phyloP scores from a whole-genome alignment of 2,329 filamentous ascomycete genomes.

The Metarhizium robertsii region DNA sequence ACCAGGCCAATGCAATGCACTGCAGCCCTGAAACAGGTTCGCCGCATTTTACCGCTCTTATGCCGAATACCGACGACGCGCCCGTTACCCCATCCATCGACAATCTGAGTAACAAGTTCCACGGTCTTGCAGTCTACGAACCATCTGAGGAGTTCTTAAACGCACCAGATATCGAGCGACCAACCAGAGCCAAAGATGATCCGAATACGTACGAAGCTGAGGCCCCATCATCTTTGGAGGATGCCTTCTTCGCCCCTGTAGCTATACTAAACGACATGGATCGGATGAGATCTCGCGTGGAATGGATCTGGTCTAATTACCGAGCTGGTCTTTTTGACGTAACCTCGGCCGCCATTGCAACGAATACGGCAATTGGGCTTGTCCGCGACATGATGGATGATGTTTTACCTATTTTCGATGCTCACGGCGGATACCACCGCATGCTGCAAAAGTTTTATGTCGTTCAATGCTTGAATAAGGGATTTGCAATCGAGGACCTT shows the following conservation, averaged over 20 bases:
- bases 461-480: conserved; percentile 4
- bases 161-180: conserved; percentile 13
- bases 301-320: conserved; percentile 22
- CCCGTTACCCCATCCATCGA: neutral
- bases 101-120: conserved; percentile 21
- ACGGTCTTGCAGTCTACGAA: conserved; percentile 24
- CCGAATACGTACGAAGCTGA: conserved; percentile 22
- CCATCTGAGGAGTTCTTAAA: conserved; percentile 26
- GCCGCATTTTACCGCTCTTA: conserved; percentile 17
- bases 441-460: conserved; percentile 11
- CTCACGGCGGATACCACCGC: conserved; percentile 14
- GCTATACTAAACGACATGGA: conserved; percentile 21
- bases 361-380: conserved; percentile 26
- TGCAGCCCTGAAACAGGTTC: conserved; percentile 24
- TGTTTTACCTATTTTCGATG: conserved; percentile 14
- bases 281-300: conserved; percentile 16
- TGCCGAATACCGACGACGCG: conserved; percentile 1
- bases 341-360: conserved; percentile 23
- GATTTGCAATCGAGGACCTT: conserved; percentile 7
- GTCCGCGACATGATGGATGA: conserved; percentile 22
- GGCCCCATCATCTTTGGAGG: conserved; percentile 11
- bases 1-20: no score
- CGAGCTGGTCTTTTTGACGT: conserved; percentile 16
- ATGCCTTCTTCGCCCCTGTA: conserved; percentile 17
- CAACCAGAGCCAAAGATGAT: conserved; percentile 1